Evolutionary conservation across 2,329 filamentous ascomycete genomes (phyloP).

Genomic region (Ploettnerulaceae sp.): DNA sequence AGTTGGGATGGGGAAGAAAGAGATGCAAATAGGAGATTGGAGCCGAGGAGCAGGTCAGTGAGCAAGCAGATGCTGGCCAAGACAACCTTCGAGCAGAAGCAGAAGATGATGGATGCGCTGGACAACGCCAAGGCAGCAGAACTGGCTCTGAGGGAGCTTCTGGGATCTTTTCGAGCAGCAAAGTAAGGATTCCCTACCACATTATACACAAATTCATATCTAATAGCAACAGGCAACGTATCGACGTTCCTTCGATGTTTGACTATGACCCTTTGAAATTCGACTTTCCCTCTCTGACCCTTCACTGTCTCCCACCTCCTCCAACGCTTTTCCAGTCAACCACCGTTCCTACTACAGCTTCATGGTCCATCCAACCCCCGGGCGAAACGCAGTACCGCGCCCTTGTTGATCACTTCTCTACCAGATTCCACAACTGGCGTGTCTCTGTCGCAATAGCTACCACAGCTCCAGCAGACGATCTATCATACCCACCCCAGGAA

Average conservation of each 20-base stretch:
- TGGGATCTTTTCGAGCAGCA: constrained; percentile 77
- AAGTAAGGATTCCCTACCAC: constrained; percentile 53
- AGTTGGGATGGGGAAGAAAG: constrained; percentile 35
- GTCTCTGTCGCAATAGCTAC: constrained; percentile 47
- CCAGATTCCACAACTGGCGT: constrained; percentile 64
- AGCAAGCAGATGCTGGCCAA: constrained; percentile 48
- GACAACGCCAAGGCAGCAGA: constrained; percentile 83
- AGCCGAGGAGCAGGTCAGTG: constrained; percentile 36
- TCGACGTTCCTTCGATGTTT: constrained; percentile 55
- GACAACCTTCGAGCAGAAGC: constrained; percentile 56
- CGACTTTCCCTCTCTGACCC: constrained; percentile 78
- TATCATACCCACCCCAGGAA: constrained; percentile 36
- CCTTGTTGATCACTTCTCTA: constrained; percentile 60
- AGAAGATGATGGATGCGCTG: constrained; percentile 61
- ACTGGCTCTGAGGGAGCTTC: constrained; percentile 75
- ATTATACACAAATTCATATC: constrained; percentile 1
- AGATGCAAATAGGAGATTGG: constrained; percentile 31
- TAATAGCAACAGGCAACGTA: constrained; percentile 43
- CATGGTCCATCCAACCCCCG: constrained; percentile 77
- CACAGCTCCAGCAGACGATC: constrained; percentile 46
- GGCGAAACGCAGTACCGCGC: constrained; percentile 69
- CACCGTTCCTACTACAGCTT: constrained; percentile 70
- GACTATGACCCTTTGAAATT: constrained; percentile 83
- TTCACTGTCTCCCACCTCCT: constrained; percentile 75
- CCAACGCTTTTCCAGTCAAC: constrained; percentile 73